Conservation (phyloP, 2,329 filamentous ascomycete species). For the Coniochaeta ligniaria region DNA sequence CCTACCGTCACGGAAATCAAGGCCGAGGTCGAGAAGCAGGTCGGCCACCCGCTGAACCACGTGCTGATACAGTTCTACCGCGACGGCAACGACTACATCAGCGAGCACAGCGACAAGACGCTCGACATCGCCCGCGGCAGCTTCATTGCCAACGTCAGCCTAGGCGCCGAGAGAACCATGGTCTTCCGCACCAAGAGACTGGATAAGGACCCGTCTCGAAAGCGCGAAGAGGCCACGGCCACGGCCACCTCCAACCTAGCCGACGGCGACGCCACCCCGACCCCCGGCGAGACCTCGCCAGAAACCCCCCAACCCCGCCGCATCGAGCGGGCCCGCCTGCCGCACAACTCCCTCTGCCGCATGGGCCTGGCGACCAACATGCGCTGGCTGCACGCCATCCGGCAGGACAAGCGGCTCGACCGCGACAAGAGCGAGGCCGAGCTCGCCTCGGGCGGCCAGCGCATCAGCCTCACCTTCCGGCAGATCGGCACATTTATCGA, state of each 20-base stretch:
- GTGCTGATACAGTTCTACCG: constrained; percentile 90
- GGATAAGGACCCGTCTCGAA: constrained; percentile 24
- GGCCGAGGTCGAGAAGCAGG: constrained; percentile 57
- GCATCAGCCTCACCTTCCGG: constrained; percentile 89
- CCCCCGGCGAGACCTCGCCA: too few relatives aligned
- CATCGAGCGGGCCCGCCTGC: constrained; percentile 54
- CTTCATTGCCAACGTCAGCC: constrained; percentile 84
- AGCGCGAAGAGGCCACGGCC: neutral
- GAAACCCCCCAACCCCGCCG: neutral
- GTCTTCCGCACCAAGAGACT: constrained; percentile 73
- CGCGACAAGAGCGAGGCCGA: constrained; percentile 64
- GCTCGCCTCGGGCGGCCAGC: constrained; percentile 62
- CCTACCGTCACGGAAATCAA: constrained; percentile 64
- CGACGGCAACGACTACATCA: constrained; percentile 83
- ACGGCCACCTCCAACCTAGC: neutral
- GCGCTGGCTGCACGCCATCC: constrained; percentile 88
- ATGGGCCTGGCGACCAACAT: constrained; percentile 77
- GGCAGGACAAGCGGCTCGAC: constrained; percentile 69
- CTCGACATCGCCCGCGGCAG: constrained; percentile 77
- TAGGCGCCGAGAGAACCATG: constrained; percentile 91
- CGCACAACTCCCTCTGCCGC: constrained; percentile 83
- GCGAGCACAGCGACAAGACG: constrained; percentile 95
- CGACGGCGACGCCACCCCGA: neutral
- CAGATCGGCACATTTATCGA: constrained; percentile 80
- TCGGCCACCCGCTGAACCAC: constrained; percentile 83